Evolutionary conservation across 257 asterid species (phyloP).

Genomic region (Asclepias syriaca): DNA sequence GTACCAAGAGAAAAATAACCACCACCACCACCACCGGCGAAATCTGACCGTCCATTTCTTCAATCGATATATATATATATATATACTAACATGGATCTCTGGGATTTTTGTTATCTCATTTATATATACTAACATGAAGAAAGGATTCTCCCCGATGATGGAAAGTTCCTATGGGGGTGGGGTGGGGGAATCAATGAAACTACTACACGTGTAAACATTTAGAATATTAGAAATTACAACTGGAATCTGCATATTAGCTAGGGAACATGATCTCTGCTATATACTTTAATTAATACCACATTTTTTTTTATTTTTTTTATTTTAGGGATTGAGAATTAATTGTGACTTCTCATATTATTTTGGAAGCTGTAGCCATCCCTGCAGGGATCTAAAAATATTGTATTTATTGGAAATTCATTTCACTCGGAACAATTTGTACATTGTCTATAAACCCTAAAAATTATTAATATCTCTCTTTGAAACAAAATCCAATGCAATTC

Average conservation of each 20-base stretch:
- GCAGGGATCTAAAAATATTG: background rate
- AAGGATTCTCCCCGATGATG: background rate
- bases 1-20: constrained; percentile 16
- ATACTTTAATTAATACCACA: background rate
- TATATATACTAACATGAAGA: background rate
- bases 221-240: constrained; percentile 19
- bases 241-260: constrained; percentile 13
- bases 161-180: constrained; percentile 21
- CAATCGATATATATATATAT: background rate
- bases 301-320: too few species aligned
- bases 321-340: background rate
- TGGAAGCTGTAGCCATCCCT: constrained; percentile 14
- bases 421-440: background rate
- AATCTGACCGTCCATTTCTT: constrained; percentile 11
- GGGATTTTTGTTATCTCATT: background rate
- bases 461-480: background rate
- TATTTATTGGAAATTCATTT: background rate
- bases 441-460: background rate
- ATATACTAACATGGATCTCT: background rate
- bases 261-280: constrained; percentile 34
- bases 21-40: constrained; percentile 3
- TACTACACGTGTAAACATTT: constrained; percentile 33
- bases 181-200: constrained; percentile 18
- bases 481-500: background rate
- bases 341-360: background rate